These are phyloP conservation scores for Cercospora canescens DNA, from an alignment of 2,329 filamentous ascomycete genomes.

Conservation along the genomic window DNA sequence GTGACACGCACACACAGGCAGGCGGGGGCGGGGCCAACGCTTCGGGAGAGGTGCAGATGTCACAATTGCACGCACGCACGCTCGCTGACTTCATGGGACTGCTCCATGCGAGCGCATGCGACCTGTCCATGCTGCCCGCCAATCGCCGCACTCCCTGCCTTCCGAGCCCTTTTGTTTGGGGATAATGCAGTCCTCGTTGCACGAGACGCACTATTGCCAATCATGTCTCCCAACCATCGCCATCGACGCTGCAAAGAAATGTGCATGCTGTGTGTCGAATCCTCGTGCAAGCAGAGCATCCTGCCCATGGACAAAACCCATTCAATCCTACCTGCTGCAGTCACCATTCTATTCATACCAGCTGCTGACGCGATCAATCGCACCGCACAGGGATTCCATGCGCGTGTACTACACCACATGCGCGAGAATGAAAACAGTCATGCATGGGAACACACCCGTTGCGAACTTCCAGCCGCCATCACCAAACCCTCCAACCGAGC, in stretches of 20 bases:
- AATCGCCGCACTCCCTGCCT: constrained; percentile 1
- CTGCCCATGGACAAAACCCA: constrained; percentile 1
- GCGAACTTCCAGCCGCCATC: neutral
- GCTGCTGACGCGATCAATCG: neutral
- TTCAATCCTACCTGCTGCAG: neutral
- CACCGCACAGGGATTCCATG: constrained; percentile 5
- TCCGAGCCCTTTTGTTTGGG: constrained; percentile 9
- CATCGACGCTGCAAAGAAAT: constrained; percentile 12
- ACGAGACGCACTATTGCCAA: constrained; percentile 8
- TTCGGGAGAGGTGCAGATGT: constrained; percentile 21
- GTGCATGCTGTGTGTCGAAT: neutral
- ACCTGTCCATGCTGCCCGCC: constrained; percentile 7
- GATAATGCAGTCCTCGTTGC: constrained; percentile 14
- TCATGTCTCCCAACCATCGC: constrained; percentile 6
- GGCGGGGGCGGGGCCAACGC: neutral
- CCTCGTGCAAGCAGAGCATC: constrained; percentile 4
- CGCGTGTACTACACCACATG: constrained; percentile 8
- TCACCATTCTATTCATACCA: neutral
- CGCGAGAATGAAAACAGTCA: neutral
- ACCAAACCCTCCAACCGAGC: neutral
- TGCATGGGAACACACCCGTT: neutral
- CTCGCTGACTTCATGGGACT: constrained; percentile 1
- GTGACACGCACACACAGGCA: too few species aligned
- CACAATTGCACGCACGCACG: constrained; percentile 20
- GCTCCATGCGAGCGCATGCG: constrained; percentile 8